Evolutionary conservation across 2,329 filamentous ascomycete genomes (phyloP).

Genomic region (Epichloe bromicola): DNA sequence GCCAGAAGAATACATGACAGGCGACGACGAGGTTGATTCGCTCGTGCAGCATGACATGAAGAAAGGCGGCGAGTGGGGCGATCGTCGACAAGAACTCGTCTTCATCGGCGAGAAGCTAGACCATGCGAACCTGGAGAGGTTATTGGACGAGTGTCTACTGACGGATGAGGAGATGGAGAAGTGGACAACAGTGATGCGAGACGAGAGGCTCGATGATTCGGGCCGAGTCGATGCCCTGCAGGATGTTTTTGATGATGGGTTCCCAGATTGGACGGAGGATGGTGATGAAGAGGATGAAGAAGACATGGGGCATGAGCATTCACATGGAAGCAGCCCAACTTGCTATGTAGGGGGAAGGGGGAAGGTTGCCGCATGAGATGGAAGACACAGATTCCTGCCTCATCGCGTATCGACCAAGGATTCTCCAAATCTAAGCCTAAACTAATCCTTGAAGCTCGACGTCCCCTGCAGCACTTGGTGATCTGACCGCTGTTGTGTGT

Average conservation of each 20-base stretch:
- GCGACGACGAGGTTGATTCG: constrained; percentile 33
- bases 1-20: constrained; percentile 34
- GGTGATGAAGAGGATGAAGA: constrained; percentile 26
- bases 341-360: not conserved
- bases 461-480: too few relatives aligned
- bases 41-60: constrained; percentile 36
- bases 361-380: not conserved
- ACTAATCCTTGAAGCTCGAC: too few relatives aligned
- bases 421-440: too few relatives aligned
- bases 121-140: constrained; percentile 31
- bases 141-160: constrained; percentile 49
- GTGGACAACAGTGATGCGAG: constrained; percentile 40
- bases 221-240: constrained; percentile 33
- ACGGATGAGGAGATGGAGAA: constrained; percentile 42
- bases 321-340: constrained; percentile 2
- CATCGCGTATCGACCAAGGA: not conserved
- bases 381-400: not conserved
- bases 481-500: not conserved
- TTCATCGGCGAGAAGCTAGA: constrained; percentile 59
- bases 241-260: constrained; percentile 44
- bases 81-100: constrained; percentile 58
- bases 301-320: constrained; percentile 11
- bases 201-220: constrained; percentile 20
- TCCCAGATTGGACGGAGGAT: constrained; percentile 39
- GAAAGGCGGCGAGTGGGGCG: constrained; percentile 50